A percentile compares a stretch with the other conserved stretches of the same genome.
Conservation (phyloP, 768 basidiomycete genomes). For the Dictyophora rubrovolvata region DNA sequence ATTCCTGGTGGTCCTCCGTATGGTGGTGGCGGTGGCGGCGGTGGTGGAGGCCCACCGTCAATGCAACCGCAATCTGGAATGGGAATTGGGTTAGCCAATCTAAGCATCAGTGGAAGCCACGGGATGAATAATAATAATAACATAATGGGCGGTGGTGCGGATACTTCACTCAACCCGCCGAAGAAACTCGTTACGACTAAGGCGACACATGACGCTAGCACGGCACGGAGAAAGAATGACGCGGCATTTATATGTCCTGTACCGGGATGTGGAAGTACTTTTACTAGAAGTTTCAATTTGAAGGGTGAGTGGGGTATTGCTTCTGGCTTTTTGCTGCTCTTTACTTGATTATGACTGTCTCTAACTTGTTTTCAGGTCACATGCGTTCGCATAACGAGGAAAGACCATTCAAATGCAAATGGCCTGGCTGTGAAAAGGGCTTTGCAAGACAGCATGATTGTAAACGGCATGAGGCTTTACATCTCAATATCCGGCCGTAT, state of each 20-base stretch:
- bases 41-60: slow-evolving; percentile 38
- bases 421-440: slow-evolving; percentile 90
- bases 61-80: not conserved
- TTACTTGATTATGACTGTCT: not conserved
- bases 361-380: slow-evolving; percentile 50
- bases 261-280: slow-evolving; percentile 76
- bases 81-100: slow-evolving; percentile 1
- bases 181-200: slow-evolving; percentile 87
- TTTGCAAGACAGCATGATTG: slow-evolving; percentile 94
- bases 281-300: slow-evolving; percentile 87
- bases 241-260: slow-evolving; percentile 80
- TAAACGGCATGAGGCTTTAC: slow-evolving; percentile 91
- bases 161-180: slow-evolving; percentile 25
- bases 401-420: slow-evolving; percentile 89
- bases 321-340: slow-evolving; percentile 9
- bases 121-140: not conserved
- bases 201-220: slow-evolving; percentile 79
- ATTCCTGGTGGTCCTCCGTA: slow-evolving; percentile 15
- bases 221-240: slow-evolving; percentile 77
- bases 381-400: slow-evolving; percentile 91
- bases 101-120: not conserved
- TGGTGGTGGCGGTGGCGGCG: slow-evolving; percentile 49
- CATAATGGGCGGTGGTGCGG: not conserved
- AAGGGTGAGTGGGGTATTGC: slow-evolving; percentile 45
- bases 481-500: slow-evolving; percentile 87